phyloP scores from a whole-genome alignment of 805 yeast species.

The Candida saitoana region DNA sequence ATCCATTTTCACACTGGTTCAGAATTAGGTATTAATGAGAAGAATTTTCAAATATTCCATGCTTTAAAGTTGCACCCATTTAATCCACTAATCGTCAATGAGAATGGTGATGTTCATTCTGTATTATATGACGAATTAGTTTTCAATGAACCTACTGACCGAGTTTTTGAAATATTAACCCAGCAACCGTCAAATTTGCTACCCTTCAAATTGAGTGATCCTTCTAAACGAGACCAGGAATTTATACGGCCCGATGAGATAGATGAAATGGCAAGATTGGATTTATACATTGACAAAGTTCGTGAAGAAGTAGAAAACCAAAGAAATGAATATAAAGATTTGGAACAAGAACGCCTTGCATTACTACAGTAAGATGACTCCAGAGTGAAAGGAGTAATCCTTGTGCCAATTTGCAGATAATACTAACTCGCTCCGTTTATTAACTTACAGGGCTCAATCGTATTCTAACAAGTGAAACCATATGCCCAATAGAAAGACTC shows the following conservation, averaged over 20 bases:
- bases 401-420: neutral
- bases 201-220: slow-evolving; percentile 34
- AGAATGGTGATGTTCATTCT: slow-evolving; percentile 41
- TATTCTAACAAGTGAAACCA: no score
- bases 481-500: no score
- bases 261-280: slow-evolving; percentile 40
- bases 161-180: slow-evolving; percentile 74
- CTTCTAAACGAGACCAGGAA: slow-evolving; percentile 38
- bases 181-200: slow-evolving; percentile 57
- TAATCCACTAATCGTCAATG: slow-evolving; percentile 38
- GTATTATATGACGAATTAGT: slow-evolving; percentile 83
- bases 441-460: no score
- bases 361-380: slow-evolving; percentile 27
- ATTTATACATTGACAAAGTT: slow-evolving; percentile 34
- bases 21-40: slow-evolving; percentile 60
- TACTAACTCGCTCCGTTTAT: no score
- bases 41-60: slow-evolving; percentile 80
- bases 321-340: slow-evolving; percentile 33
- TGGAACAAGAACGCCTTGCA: slow-evolving; percentile 40
- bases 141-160: slow-evolving; percentile 93
- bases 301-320: slow-evolving; percentile 40
- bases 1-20: slow-evolving; percentile 84
- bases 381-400: no score
- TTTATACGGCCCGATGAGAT: slow-evolving; percentile 36
- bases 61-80: slow-evolving; percentile 91